These are phyloP conservation scores for Stipa capillata DNA, from an alignment of 176 grass and related monocot species.

Conservation along the genomic window DNA sequence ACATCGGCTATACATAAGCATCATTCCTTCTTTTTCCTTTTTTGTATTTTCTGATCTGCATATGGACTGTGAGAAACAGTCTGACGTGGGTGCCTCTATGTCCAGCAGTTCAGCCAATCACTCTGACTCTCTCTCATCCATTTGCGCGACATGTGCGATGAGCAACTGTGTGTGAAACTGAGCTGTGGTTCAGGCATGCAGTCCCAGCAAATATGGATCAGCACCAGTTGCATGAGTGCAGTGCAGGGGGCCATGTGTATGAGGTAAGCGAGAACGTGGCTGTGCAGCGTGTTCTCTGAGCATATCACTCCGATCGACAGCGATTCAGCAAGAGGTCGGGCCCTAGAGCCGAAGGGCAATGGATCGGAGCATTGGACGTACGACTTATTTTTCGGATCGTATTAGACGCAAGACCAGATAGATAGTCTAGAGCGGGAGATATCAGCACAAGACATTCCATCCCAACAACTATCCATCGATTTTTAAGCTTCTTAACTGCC, in stretches of 20 bases:
- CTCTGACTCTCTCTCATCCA: neutral
- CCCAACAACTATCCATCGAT: neutral
- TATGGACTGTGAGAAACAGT: conserved; percentile 2
- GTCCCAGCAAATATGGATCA: neutral
- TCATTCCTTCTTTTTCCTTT: neutral
- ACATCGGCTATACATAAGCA: neutral
- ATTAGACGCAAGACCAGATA: neutral
- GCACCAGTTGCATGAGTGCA: neutral
- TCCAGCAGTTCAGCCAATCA: neutral
- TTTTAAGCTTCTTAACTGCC: neutral
- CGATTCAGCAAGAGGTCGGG: neutral
- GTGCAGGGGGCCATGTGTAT: neutral
- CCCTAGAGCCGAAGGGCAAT: neutral
- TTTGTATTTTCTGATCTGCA: neutral
- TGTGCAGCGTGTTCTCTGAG: conserved; percentile 4
- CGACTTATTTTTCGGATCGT: neutral
- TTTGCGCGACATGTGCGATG: neutral
- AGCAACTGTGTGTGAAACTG: neutral
- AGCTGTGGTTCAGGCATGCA: neutral
- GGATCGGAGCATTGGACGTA: neutral
- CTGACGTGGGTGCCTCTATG: neutral
- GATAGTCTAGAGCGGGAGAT: neutral
- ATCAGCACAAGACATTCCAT: neutral
- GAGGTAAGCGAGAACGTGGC: conserved; percentile 13
- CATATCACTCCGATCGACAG: neutral